phyloP scores from a whole-genome alignment of 352 stramenopile genomes.

The Globisporangium abappressorium region DNA sequence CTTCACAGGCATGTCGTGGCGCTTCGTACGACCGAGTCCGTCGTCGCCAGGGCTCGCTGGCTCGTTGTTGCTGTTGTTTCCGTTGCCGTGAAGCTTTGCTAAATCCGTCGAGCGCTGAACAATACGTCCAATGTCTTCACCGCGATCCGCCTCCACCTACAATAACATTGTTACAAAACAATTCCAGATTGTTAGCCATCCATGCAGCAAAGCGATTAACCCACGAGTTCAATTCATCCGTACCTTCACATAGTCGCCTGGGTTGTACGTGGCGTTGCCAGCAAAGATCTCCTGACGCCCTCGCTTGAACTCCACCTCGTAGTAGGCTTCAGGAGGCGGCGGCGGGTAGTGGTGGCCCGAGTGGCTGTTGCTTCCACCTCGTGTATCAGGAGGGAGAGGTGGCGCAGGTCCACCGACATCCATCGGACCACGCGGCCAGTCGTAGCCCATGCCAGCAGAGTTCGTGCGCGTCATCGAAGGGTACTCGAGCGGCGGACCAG shows the following conservation, averaged over 20 bases:
- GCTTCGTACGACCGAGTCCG: constrained; percentile 45
- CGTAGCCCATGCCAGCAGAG: constrained; percentile 58
- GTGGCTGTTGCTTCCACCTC: constrained; percentile 10
- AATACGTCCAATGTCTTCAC: constrained; percentile 95
- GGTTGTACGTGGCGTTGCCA: constrained; percentile 78
- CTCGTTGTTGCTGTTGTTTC: constrained; percentile 25
- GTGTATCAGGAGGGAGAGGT: constrained; percentile 60
- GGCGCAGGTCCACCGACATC: constrained; percentile 36
- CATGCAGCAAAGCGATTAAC: not conserved
- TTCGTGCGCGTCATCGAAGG: constrained; percentile 53
- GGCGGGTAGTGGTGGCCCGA: constrained; percentile 37
- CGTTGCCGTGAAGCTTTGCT: constrained; percentile 55
- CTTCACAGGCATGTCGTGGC: constrained; percentile 80
- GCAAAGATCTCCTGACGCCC: constrained; percentile 90
- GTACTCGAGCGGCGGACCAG: constrained; percentile 47
- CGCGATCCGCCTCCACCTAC: constrained; percentile 96
- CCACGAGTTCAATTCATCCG: not conserved
- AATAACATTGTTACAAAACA: not conserved
- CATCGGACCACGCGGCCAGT: constrained; percentile 54
- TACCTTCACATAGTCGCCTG: constrained; percentile 94
- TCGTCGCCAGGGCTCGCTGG: constrained; percentile 32
- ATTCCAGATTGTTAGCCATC: not conserved
- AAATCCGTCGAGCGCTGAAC: constrained; percentile 86
- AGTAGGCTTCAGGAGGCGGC: constrained; percentile 80
- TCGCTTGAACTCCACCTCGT: constrained; percentile 96